A percentile compares a stretch with the other conserved stretches of the same genome.
Evolutionary conservation across 768 basidiomycete genomes (phyloP).

Genomic region (Russula virescens): DNA sequence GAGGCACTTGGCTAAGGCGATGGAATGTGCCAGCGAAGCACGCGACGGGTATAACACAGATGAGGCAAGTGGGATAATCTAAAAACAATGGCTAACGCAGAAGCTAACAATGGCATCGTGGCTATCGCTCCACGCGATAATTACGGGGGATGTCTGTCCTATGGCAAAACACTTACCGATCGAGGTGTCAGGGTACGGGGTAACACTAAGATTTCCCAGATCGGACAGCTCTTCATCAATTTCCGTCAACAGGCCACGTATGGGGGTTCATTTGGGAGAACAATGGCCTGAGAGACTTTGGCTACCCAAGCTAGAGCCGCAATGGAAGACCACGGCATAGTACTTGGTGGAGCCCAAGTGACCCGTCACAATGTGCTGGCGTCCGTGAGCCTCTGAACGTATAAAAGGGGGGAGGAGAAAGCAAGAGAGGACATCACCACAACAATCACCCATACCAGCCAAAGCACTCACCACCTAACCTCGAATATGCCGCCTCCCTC

Average conservation of each 20-base stretch:
- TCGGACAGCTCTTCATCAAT: background rate
- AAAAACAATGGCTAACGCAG: background rate
- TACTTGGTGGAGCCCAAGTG: background rate
- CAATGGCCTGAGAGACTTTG: slow-evolving; percentile 14
- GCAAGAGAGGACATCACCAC: slow-evolving; percentile 3
- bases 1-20: background rate
- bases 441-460: slow-evolving; percentile 3
- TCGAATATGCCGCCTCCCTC: slow-evolving; percentile 11
- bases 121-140: background rate
- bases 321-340: background rate
- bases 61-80: background rate
- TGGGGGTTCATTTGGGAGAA: background rate
- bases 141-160: background rate
- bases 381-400: background rate
- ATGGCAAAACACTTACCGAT: slow-evolving; percentile 12
- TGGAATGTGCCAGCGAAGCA: slow-evolving; percentile 13
- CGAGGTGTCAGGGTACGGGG: background rate
- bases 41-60: background rate
- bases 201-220: slow-evolving; percentile 13
- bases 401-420: slow-evolving; percentile 2
- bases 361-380: background rate
- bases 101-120: background rate
- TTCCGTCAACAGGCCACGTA: slow-evolving; percentile 15
- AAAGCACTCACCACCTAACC: slow-evolving; percentile 1
- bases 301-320: background rate